A percentile compares a stretch with the other conserved stretches of the same genome.
phyloP scores from a whole-genome alignment of 2,329 filamentous ascomycete species.

The Plenodomus lindquistii region DNA sequence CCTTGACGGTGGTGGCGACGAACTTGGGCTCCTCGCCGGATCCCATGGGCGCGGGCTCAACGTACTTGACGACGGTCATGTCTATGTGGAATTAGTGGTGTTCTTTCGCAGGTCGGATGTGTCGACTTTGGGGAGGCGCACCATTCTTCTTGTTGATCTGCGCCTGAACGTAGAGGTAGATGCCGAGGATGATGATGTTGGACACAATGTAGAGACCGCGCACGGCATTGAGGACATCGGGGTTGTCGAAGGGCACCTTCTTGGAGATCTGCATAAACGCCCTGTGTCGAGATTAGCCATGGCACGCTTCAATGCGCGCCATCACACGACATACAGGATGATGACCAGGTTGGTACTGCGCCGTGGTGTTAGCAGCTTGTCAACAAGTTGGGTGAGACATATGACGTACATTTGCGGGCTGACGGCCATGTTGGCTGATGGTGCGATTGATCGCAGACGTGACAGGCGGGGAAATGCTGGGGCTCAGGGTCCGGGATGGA shows the following conservation, averaged over 20 bases:
- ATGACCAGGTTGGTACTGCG: constrained; percentile 44
- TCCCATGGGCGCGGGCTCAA: constrained; percentile 92
- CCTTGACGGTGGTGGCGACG: constrained; percentile 93
- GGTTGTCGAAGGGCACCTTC: constrained; percentile 92
- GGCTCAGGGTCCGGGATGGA: constrained; percentile 3
- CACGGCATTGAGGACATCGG: constrained; percentile 66
- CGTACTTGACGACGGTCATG: constrained; percentile 96
- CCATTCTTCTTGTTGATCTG: constrained; percentile 97
- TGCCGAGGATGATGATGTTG: constrained; percentile 78
- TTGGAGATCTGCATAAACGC: constrained; percentile 98
- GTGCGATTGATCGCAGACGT: not conserved
- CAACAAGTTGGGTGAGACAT: not conserved
- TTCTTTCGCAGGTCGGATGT: not conserved
- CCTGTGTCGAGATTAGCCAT: constrained; percentile 21
- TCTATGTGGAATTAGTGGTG: constrained; percentile 60
- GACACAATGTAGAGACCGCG: constrained; percentile 68
- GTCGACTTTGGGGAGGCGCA: constrained; percentile 51
- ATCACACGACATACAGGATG: constrained; percentile 34
- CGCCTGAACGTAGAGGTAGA: constrained; percentile 84
- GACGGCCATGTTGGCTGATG: constrained; percentile 37
- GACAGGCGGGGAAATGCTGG: not conserved
- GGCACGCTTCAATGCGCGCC: not conserved
- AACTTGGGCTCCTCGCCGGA: constrained; percentile 93
- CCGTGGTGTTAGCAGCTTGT: constrained; percentile 27
- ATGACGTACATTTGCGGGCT: constrained; percentile 43